Evolutionary conservation across 305 asterid species (phyloP).

Genomic region (Lippia alba): DNA sequence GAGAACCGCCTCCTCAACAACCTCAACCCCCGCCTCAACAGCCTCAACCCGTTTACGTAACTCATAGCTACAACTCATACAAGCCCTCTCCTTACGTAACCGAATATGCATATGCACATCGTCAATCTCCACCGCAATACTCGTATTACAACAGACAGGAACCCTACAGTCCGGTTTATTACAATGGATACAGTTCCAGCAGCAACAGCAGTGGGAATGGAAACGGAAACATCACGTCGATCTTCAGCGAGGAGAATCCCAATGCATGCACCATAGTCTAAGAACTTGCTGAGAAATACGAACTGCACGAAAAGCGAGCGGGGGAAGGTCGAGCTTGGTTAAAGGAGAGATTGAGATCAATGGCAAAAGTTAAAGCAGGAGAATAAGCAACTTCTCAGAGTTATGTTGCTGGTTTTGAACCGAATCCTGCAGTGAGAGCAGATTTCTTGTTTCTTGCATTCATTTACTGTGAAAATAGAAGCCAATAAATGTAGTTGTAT

Average conservation of each 20-base stretch:
- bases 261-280: conserved; percentile 76
- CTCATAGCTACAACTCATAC: conserved; percentile 60
- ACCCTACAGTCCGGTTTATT: conserved; percentile 49
- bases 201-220: conserved; percentile 1
- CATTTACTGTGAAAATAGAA: conserved; percentile 45
- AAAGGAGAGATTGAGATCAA: not conserved
- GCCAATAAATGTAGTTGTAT: conserved; percentile 34
- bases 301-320: not conserved
- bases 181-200: conserved; percentile 38
- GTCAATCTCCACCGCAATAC: conserved; percentile 18
- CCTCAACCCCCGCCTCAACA: conserved; percentile 31
- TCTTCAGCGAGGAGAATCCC: conserved; percentile 89
- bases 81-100: conserved; percentile 76
- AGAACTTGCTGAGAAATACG: conserved; percentile 4
- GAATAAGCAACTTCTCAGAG: conserved; percentile 6
- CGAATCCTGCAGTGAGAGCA: conserved; percentile 41
- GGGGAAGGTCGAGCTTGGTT: not conserved
- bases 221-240: conserved; percentile 63
- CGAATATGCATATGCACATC: conserved; percentile 52
- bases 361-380: conserved; percentile 13
- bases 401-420: conserved; percentile 22
- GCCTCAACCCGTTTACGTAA: conserved; percentile 39
- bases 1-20: conserved; percentile 22
- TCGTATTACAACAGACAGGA: conserved; percentile 52
- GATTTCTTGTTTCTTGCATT: conserved; percentile 39